phyloP scores from a whole-genome alignment of 805 yeast species.

The Hanseniaspora clermontiae region DNA sequence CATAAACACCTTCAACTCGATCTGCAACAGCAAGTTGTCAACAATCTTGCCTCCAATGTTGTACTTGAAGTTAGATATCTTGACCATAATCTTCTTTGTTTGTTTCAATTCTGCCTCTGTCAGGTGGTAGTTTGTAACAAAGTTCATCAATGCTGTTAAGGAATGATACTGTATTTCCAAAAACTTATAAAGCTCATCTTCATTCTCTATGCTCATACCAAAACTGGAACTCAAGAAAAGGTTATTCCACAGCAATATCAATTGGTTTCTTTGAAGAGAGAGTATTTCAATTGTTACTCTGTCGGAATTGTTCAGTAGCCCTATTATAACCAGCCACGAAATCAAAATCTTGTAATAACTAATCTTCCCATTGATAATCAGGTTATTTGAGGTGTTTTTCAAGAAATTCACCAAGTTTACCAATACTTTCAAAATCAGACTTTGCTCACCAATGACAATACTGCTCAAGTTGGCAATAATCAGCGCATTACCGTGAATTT shows the following conservation, averaged over 20 bases:
- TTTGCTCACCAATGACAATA: slow-evolving; percentile 29
- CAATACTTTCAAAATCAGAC: slow-evolving; percentile 34
- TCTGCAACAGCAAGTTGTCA: slow-evolving; percentile 26
- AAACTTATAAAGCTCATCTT: slow-evolving; percentile 30
- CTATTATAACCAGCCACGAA: slow-evolving; percentile 53
- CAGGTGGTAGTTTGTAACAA: slow-evolving; percentile 31
- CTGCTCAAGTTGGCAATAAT: slow-evolving; percentile 29
- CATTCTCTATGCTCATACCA: slow-evolving; percentile 26
- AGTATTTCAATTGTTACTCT: slow-evolving; percentile 32
- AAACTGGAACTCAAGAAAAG: slow-evolving; percentile 38
- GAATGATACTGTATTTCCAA: slow-evolving; percentile 47
- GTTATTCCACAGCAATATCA: slow-evolving; percentile 52
- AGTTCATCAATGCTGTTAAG: slow-evolving; percentile 43
- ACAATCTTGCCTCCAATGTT: slow-evolving; percentile 21
- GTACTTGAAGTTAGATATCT: slow-evolving; percentile 27
- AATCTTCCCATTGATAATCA: slow-evolving; percentile 18
- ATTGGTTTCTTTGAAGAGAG: slow-evolving; percentile 43
- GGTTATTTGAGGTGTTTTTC: slow-evolving; percentile 29
- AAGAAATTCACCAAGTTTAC: slow-evolving; percentile 34
- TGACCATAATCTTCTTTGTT: slow-evolving; percentile 39
- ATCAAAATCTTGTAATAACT: slow-evolving; percentile 31
- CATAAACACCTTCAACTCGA: slow-evolving; percentile 36
- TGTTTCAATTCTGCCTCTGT: slow-evolving; percentile 35
- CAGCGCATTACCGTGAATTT: slow-evolving; percentile 31
- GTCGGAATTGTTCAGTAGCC: slow-evolving; percentile 48